Evolutionary conservation across 2,329 filamentous ascomycete genomes (phyloP).

Genomic region (Grosmannia clavigera): DNA sequence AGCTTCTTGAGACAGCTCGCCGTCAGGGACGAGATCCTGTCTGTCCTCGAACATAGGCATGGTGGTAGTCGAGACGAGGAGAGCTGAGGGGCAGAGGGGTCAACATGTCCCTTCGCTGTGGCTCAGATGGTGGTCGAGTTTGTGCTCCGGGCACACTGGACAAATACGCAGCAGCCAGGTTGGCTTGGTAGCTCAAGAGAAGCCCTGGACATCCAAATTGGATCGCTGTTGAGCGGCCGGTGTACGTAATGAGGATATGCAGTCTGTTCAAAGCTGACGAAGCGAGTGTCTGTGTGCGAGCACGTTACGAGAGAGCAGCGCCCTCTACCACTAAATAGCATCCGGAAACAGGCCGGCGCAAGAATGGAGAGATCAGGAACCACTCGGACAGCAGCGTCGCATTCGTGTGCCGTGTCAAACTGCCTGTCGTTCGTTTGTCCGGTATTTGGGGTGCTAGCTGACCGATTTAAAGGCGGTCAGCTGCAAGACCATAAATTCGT

Average conservation of each 20-base stretch:
- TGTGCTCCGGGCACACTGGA: neutral
- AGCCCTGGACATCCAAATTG: neutral
- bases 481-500: neutral
- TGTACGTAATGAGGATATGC: neutral
- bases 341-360: too few species aligned
- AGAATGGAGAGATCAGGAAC: too few species aligned
- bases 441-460: neutral
- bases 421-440: neutral
- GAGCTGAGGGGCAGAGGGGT: neutral
- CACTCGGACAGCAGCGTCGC: neutral
- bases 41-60: conserved; percentile 51
- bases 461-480: neutral
- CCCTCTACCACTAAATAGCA: neutral
- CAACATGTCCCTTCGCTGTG: neutral
- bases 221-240: neutral
- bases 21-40: conserved; percentile 21
- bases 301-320: too few species aligned
- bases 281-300: neutral
- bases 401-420: neutral
- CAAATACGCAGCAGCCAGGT: neutral
- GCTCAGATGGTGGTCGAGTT: neutral
- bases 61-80: neutral
- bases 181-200: neutral
- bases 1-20: conserved; percentile 6
- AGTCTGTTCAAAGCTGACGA: neutral